Base-by-base conservation (phyloP, 2,329 filamentous ascomycete genomes). In the Colletotrichum coccodes region DNA sequence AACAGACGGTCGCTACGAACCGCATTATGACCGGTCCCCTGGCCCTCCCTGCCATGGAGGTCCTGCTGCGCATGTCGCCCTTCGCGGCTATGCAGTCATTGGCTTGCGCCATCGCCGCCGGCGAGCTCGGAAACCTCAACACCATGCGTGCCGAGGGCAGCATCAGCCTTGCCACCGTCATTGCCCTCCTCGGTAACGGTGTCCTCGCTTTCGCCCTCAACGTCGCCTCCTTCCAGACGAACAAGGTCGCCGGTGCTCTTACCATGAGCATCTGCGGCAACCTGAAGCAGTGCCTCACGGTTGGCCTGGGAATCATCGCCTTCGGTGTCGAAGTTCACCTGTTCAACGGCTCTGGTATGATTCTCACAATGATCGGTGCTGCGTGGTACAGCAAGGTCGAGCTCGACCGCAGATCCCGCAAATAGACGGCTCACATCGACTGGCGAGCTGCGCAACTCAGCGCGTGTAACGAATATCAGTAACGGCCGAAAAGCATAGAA, bases 21-120 rank as follows among this genome's bases (percentile, higher is more conserved):
- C 85, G 87, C 73, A 84, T 91, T 73, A 89, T 90, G 86, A 91
- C 89, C 9, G 88, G 88, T 36, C 82, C 84, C 4, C 82, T 90
- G 32, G 83, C 84, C 23, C 83, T 90, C 4, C 85, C 86, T 0
- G 84, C 88, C 2, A 81, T 90, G 70, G 89, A 91, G 74, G 83
- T 90, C 21, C 83, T 90, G n/a, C 82, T 88, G 73, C 85, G 87
- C 76, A 88, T 90, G 86, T 89, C 87, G 14, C 89, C 88, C 1
- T 82, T 91, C 9, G 89, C 89, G 12, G 86, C 84, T 44, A 73
- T 85, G 42, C 87, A 90, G 76, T 86, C 86, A 18, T 72, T 89
- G 50, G 74, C 84, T 47, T 88, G 84, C 76, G 85, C 87, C 23
- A 79, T 80, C 60, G 78, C 83, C 34, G 85, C 82, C 18, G 88